A percentile compares a stretch with the other conserved stretches of the same genome.
These are phyloP conservation scores for Lyophyllum atratum DNA, from an alignment of 768 basidiomycete species.

Conservation along the genomic window DNA sequence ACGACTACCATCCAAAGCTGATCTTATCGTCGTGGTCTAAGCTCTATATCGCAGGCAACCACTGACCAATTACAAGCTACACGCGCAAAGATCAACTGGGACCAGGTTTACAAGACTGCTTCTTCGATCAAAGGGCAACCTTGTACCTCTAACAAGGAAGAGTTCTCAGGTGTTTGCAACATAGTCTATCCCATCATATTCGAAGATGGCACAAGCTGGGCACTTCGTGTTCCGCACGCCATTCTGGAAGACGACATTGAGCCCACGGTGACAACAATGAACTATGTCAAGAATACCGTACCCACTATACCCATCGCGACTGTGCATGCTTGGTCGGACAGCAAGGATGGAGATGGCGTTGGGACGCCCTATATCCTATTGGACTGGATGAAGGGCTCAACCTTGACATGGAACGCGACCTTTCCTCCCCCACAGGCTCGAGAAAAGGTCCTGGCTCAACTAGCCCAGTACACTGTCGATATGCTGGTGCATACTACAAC, in stretches of 20 bases:
- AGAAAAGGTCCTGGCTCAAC: conserved; percentile 10
- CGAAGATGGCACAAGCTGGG: conserved; percentile 8
- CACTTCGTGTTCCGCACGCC: conserved; percentile 13
- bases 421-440: conserved; percentile 9
- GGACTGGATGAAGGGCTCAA: conserved; percentile 9
- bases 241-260: conserved; percentile 2
- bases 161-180: conserved; percentile 11
- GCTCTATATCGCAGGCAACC: conserved; percentile 4
- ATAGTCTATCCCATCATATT: conserved; percentile 10
- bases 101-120: conserved; percentile 13
- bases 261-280: conserved; percentile 10
- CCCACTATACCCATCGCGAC: conserved; percentile 11
- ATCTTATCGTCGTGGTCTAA: too few species aligned
- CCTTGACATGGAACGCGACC: conserved; percentile 5
- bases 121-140: conserved; percentile 10
- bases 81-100: conserved; percentile 14
- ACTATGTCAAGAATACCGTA: conserved; percentile 3
- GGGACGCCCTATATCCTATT: conserved; percentile 9
- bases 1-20: too few species aligned
- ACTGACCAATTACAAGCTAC: conserved; percentile 6
- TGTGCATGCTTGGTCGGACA: conserved; percentile 13
- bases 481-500: conserved; percentile 9
- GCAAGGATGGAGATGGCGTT: conserved; percentile 12
- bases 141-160: neutral
- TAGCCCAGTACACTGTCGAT: conserved; percentile 9